Evolutionary conservation across 352 stramenopile species (phyloP).

Genomic region (Globisporangium polare): DNA sequence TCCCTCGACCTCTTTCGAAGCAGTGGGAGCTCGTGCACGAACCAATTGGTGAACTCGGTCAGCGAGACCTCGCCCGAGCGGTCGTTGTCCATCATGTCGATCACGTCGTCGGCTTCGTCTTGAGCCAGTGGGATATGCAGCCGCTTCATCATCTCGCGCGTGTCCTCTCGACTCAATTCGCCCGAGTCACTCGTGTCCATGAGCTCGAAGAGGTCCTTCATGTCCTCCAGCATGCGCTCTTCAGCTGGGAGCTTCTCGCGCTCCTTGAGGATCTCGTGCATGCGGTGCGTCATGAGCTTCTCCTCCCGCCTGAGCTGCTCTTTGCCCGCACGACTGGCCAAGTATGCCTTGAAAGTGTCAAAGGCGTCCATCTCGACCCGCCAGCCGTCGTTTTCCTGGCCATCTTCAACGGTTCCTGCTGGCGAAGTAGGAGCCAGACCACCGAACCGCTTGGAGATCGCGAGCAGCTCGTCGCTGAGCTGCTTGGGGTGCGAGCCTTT

Average conservation of each 20-base stretch:
- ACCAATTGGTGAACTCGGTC: constrained; percentile 63
- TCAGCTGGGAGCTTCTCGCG: constrained; percentile 31
- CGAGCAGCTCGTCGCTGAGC: constrained; percentile 45
- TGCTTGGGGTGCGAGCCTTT: constrained; percentile 34
- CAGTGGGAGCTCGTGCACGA: constrained; percentile 49
- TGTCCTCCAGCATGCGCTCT: constrained; percentile 47
- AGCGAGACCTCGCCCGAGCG: constrained; percentile 61
- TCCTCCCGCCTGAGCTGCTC: constrained; percentile 54
- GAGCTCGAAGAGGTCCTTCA: constrained; percentile 67
- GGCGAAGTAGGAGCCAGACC: constrained; percentile 11
- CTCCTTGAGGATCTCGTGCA: constrained; percentile 37
- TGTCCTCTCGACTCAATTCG: constrained; percentile 46
- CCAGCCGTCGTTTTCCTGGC: constrained; percentile 18
- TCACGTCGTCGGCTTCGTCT: constrained; percentile 57
- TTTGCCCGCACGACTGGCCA: constrained; percentile 39
- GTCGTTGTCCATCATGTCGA: constrained; percentile 83
- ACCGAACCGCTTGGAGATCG: constrained; percentile 38
- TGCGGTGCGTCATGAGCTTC: constrained; percentile 28
- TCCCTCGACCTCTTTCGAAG: constrained; percentile 47
- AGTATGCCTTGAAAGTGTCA: constrained; percentile 49
- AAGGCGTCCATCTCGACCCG: constrained; percentile 55
- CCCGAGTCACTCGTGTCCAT: constrained; percentile 46
- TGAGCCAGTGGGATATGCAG: constrained; percentile 53
- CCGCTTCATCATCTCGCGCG: constrained; percentile 41
- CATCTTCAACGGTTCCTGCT: background rate